Conservation (phyloP, 2,329 filamentous ascomycete genomes). For the Claviceps monticola region DNA sequence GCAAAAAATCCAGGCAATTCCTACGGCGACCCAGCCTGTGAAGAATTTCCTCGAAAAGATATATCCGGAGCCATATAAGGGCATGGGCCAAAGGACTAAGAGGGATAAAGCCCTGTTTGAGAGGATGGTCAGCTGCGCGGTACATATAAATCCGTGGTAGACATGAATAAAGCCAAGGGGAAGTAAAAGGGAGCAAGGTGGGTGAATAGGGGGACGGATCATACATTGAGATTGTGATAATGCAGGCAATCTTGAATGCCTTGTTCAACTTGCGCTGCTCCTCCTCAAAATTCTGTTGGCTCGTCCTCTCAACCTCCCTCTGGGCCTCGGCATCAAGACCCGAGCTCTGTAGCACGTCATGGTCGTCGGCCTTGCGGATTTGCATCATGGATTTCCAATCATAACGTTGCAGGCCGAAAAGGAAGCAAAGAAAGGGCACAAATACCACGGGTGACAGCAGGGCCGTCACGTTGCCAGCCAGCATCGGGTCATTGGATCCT, state of each 20-base stretch:
- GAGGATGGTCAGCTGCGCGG: neutral
- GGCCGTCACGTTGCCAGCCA: conserved; percentile 74
- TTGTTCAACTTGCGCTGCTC: conserved; percentile 37
- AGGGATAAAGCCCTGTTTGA: conserved; percentile 44
- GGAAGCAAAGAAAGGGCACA: conserved; percentile 60
- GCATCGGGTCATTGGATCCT: conserved; percentile 73
- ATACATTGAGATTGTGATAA: conserved; percentile 19
- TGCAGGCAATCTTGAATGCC: conserved; percentile 34
- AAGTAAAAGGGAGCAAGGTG: neutral
- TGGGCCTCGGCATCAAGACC: conserved; percentile 27
- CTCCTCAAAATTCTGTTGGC: conserved; percentile 24
- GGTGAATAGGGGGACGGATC: neutral
- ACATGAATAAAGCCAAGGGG: neutral
- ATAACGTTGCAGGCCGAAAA: conserved; percentile 51
- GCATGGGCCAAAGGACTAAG: conserved; percentile 81
- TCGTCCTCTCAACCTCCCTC: conserved; percentile 8
- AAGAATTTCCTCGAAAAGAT: conserved; percentile 49
- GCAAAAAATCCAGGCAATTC: conserved; percentile 60
- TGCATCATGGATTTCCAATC: conserved; percentile 74
- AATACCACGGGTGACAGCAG: conserved; percentile 65
- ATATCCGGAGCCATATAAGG: conserved; percentile 72
- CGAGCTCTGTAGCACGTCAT: conserved; percentile 50
- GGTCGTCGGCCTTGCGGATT: conserved; percentile 68
- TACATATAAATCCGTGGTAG: neutral
- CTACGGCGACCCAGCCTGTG: conserved; percentile 58